Conservation (phyloP, 2,329 filamentous ascomycete genomes). For the Aotearoamyces nothofagi region DNA sequence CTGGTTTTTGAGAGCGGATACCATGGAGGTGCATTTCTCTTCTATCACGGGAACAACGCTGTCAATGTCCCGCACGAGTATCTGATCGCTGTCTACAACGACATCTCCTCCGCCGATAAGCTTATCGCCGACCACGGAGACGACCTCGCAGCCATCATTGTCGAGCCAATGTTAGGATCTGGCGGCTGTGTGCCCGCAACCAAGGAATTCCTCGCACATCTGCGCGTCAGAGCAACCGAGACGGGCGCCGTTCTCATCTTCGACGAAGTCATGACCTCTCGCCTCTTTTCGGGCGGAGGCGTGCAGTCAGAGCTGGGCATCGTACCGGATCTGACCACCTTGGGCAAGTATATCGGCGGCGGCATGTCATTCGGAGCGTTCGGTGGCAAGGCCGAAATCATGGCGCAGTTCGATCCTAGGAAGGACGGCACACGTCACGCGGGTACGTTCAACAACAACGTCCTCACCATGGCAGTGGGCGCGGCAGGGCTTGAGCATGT, state of each 20-base stretch:
- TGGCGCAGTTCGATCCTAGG: slow-evolving; percentile 39
- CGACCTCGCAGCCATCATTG: slow-evolving; percentile 34
- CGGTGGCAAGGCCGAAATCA: slow-evolving; percentile 42
- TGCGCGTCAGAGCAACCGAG: slow-evolving; percentile 7
- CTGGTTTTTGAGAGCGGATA: slow-evolving; percentile 13
- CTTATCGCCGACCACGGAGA: slow-evolving; percentile 23
- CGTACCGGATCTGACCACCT: slow-evolving; percentile 43
- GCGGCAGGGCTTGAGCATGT: slow-evolving; percentile 10
- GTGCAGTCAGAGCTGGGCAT: slow-evolving; percentile 27
- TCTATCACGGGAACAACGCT: slow-evolving; percentile 16
- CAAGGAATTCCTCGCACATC: slow-evolving; percentile 9
- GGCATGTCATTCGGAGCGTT: slow-evolving; percentile 54
- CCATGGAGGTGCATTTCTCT: slow-evolving; percentile 22
- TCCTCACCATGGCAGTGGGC: slow-evolving; percentile 36
- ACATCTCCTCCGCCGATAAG: slow-evolving; percentile 28
- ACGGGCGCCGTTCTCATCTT: slow-evolving; percentile 44
- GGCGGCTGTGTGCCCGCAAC: slow-evolving; percentile 38
- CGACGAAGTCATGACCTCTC: slow-evolving; percentile 59
- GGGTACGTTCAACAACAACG: slow-evolving; percentile 56
- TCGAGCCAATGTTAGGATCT: slow-evolving; percentile 52
- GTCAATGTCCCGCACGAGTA: slow-evolving; percentile 13
- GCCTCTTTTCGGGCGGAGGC: slow-evolving; percentile 36
- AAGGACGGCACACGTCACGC: slow-evolving; percentile 32
- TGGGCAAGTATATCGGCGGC: slow-evolving; percentile 54
- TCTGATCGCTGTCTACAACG: slow-evolving; percentile 46